Evolutionary conservation across 1,284 basidiomycete species (phyloP), one percentile per base, ranked within the genome.

Genomic region (Gomphus sp.): DNA sequence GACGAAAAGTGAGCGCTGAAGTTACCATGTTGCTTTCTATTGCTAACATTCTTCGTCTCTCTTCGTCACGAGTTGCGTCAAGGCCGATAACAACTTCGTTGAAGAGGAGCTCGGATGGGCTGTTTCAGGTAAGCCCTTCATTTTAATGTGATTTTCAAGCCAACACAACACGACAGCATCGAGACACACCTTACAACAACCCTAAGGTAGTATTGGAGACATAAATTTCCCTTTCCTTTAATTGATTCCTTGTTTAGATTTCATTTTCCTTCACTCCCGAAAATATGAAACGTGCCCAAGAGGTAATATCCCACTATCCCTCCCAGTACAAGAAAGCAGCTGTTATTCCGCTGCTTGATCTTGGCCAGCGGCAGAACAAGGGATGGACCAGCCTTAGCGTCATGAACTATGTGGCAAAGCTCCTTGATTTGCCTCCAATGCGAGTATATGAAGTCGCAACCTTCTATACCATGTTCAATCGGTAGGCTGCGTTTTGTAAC

Each of bases 391-490:
- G 89, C 69, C 96, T 99, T 66, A 92, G 89, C 67, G 94, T 96
- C 62, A 99, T 99, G 96, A 98, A 99, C 76, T 92, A 94, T 67
- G 89, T 99, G 52, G 96, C 96, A 2, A 85, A 88, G 63, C 75
- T 96, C 43, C 80, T 99, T 57, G 93, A 92, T 69, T 92, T 99
- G 86, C 92, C 91, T 8, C 91, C 93, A 58, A 99, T 99, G 97
- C 87, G 96, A 18, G 97, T 99, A 6, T 99, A 99, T 73, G 97
- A 99, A 76, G 97, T 99, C 55, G 96, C 97, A 12, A 97, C 94
- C 11, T 99, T 99, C 77, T 99, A 99, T 75, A 99, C 96, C 65
- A 98, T 99, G 96, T 98, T 93, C 79, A 97, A 96, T 78, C 83
- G 92, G 89, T 89, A 61, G 67, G 79, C 16, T 55, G 25, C 43